Base-by-base conservation (phyloP, 108 stramenopile genomes). In the Conticribra weissflogii region DNA sequence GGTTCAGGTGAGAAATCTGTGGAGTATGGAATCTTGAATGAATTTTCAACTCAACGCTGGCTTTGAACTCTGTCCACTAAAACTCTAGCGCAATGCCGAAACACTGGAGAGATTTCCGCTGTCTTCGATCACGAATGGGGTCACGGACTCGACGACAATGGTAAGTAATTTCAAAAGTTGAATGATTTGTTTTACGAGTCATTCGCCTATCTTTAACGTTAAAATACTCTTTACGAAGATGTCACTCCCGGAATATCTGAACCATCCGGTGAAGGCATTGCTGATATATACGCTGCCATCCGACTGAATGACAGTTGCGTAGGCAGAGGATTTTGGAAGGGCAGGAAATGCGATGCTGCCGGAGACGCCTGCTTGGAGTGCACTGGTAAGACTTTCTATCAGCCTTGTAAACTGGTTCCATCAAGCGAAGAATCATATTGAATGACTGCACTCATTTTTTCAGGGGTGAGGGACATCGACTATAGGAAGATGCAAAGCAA, bases 201-300 rank as follows among this genome's bases (percentile, higher is more conserved):
- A n/a, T n/a, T n/a, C n/a, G n/a, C n/a, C n/a, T n/a, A n/a, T n/a
- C n/a, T n/a, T n/a, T n/a, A n/a, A n/a, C n/a, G n/a, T n/a, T n/a
- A n/a, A n/a, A n/a, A n/a, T n/a, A n/a, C n/a, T n/a, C n/a, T n/a
- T n/a, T n/a, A n/a, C n/a, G n/a, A n/a, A n/a, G n/a, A 62, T 61
- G 30, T 62, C 5, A 41, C 23, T 8, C 61, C 45, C 1, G 46
- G 41, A 1, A 59, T 69, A 18, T 48, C 57, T 9, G 18, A 51
- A 52, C 70, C 70, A 46, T 61, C 59, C 12, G 70, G 70, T 16
- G 70, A 71, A 46, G 70, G 70, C 3, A 54, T 71, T 29, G 70
- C 70, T 23, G 66, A 71, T 61, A 33, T 71, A 3, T 71, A 71
- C 50, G 32, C 70, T 4, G 70, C 70, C 9, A 30, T 71, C 5